Conservation (phyloP, 192 early-diverging fungal genomes). For the Podila epigama region DNA sequence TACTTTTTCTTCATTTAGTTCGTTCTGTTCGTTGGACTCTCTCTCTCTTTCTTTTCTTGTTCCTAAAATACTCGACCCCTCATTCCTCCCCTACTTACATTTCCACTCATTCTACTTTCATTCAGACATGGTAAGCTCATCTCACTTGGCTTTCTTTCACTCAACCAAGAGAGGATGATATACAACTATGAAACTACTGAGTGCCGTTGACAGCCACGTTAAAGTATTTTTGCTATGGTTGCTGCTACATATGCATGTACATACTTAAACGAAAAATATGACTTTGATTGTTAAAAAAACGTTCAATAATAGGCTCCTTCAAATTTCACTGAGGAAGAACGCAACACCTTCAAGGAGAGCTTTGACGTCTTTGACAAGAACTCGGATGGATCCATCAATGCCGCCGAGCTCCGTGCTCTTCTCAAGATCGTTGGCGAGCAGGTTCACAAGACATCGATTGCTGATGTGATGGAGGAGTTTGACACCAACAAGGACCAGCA, state of each 20-base stretch:
- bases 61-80: not conserved
- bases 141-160: too few relatives aligned
- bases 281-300: not conserved
- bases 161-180: too few relatives aligned
- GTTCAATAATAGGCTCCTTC: not conserved
- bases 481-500: slow-evolving; percentile 35
- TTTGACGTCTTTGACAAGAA: slow-evolving; percentile 28
- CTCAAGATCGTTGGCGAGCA: slow-evolving; percentile 24
- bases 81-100: not conserved
- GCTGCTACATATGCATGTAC: too few relatives aligned
- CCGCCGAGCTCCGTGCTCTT: slow-evolving; percentile 19
- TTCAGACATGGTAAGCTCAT: not conserved
- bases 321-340: slow-evolving; percentile 11
- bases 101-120: not conserved
- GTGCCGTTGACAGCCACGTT: too few relatives aligned
- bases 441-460: slow-evolving; percentile 1
- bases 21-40: not conserved
- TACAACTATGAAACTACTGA: too few relatives aligned
- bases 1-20: not conserved
- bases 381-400: slow-evolving; percentile 20
- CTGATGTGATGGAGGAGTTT: slow-evolving; percentile 9
- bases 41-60: not conserved
- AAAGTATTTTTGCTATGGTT: too few relatives aligned
- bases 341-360: slow-evolving; percentile 16
- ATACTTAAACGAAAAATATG: not conserved